Evolutionary conservation across 106 monocot species (phyloP).

Genomic region (Dioscorea zingiberensis): DNA sequence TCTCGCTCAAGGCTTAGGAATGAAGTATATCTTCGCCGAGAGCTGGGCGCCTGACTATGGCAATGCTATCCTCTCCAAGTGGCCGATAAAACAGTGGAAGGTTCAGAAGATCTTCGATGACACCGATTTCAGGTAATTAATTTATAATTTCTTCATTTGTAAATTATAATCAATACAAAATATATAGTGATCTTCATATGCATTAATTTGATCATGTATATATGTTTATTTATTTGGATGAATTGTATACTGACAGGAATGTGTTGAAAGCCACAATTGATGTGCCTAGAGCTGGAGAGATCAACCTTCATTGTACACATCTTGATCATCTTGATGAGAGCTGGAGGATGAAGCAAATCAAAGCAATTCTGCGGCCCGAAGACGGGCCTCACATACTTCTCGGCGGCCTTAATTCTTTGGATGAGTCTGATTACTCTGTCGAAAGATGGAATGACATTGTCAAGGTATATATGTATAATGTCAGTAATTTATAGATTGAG

Average conservation of each 20-base stretch:
- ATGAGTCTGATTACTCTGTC: conserved; percentile 69
- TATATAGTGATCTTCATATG: too few relatives aligned
- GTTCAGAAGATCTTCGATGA: conserved; percentile 71
- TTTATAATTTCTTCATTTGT: conserved; percentile 1
- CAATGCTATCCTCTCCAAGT: conserved; percentile 79
- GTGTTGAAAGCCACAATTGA: conserved; percentile 69
- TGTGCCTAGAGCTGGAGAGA: conserved; percentile 40
- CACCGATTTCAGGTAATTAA: conserved; percentile 56
- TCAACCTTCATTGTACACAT: conserved; percentile 71
- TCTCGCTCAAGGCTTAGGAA: conserved; percentile 70
- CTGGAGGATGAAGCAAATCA: conserved; percentile 92
- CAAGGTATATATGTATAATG: conserved; percentile 23
- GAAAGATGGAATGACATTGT: conserved; percentile 64
- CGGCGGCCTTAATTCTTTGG: conserved; percentile 79
- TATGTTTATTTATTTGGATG: not conserved
- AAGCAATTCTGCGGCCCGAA: conserved; percentile 48
- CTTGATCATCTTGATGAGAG: conserved; percentile 88
- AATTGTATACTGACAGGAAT: conserved; percentile 52
- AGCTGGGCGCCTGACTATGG: conserved; percentile 92
- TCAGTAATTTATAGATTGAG: not conserved
- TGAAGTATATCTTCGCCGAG: conserved; percentile 79
- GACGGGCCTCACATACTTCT: conserved; percentile 70
- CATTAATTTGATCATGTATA: too few relatives aligned
- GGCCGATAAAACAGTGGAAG: conserved; percentile 69
- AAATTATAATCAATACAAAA: too few relatives aligned